Evolutionary conservation across 805 yeast genomes (phyloP).

Genomic region (Wickerhamomyces ciferrii): DNA sequence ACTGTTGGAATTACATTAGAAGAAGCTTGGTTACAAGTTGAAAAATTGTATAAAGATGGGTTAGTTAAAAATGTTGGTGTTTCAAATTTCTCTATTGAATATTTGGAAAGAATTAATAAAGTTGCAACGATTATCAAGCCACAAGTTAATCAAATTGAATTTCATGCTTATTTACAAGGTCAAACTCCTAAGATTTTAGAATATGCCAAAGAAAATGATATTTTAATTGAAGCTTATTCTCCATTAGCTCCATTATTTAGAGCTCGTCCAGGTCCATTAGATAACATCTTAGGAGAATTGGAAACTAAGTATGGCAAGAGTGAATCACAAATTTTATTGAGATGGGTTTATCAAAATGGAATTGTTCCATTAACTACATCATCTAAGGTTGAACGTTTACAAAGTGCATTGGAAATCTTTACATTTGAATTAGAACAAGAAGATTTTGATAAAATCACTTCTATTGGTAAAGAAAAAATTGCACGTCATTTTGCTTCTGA

Average conservation of each 20-base stretch:
- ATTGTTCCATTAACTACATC: slow-evolving; percentile 67
- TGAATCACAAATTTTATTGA: slow-evolving; percentile 51
- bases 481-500: slow-evolving; percentile 14
- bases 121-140: slow-evolving; percentile 44
- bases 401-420: slow-evolving; percentile 47
- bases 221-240: slow-evolving; percentile 53
- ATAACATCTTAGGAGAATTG: slow-evolving; percentile 32
- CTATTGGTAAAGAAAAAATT: slow-evolving; percentile 27
- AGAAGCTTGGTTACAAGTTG: slow-evolving; percentile 52
- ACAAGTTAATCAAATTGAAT: slow-evolving; percentile 65
- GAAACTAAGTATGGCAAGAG: slow-evolving; percentile 48
- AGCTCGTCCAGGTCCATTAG: slow-evolving; percentile 34
- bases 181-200: slow-evolving; percentile 54
- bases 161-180: slow-evolving; percentile 59
- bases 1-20: slow-evolving; percentile 25
- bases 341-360: slow-evolving; percentile 61
- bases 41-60: slow-evolving; percentile 46
- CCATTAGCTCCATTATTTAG: slow-evolving; percentile 40
- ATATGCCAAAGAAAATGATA: slow-evolving; percentile 39
- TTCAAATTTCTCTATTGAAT: slow-evolving; percentile 52
- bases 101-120: slow-evolving; percentile 39
- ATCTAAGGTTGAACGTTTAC: slow-evolving; percentile 44
- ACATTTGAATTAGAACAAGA: slow-evolving; percentile 43
- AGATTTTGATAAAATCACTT: slow-evolving; percentile 37
- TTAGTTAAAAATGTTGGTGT: slow-evolving; percentile 60